Conservation (phyloP, 495 filamentous ascomycete species). For the Penicillium angulare region DNA sequence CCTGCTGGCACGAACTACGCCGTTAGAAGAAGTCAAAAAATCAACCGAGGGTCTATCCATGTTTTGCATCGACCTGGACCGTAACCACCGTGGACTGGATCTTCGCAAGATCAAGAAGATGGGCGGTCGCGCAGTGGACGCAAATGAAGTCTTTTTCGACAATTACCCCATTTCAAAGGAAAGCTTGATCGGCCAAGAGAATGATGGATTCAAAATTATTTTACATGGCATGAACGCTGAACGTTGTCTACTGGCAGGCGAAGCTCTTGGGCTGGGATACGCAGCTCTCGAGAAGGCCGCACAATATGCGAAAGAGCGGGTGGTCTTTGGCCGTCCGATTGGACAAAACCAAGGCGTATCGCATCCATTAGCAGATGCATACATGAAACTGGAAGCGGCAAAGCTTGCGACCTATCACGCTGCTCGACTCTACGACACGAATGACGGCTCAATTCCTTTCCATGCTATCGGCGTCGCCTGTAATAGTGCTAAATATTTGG, state of each 20-base stretch:
- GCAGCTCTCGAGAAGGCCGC: slow-evolving; percentile 64
- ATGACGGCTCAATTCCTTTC: slow-evolving; percentile 55
- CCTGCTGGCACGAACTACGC: slow-evolving; percentile 70
- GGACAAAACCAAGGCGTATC: slow-evolving; percentile 74
- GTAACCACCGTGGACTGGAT: slow-evolving; percentile 52
- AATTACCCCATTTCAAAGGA: slow-evolving; percentile 61
- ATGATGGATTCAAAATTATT: slow-evolving; percentile 72
- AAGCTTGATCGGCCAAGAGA: slow-evolving; percentile 65
- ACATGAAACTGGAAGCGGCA: slow-evolving; percentile 77
- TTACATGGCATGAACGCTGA: slow-evolving; percentile 86
- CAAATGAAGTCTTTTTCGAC: slow-evolving; percentile 83
- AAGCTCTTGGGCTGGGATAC: slow-evolving; percentile 76
- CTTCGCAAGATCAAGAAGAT: slow-evolving; percentile 76
- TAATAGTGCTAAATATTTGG: slow-evolving; percentile 76
- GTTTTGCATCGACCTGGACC: slow-evolving; percentile 74
- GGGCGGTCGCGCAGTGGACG: slow-evolving; percentile 76
- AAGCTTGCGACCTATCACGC: slow-evolving; percentile 79
- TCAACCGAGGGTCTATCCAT: slow-evolving; percentile 68
- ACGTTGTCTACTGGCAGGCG: slow-evolving; percentile 71
- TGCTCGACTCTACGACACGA: slow-evolving; percentile 65
- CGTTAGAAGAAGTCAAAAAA: slow-evolving; percentile 62
- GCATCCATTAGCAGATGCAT: slow-evolving; percentile 71
- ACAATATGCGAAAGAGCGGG: slow-evolving; percentile 64
- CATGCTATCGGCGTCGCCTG: slow-evolving; percentile 68
- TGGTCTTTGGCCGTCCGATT: slow-evolving; percentile 69